Percentiles rank a stretch among this genome's conserved stretches.
phyloP scores from a whole-genome alignment of 2,329 filamentous ascomycete species.

The Fusarium continuum region DNA sequence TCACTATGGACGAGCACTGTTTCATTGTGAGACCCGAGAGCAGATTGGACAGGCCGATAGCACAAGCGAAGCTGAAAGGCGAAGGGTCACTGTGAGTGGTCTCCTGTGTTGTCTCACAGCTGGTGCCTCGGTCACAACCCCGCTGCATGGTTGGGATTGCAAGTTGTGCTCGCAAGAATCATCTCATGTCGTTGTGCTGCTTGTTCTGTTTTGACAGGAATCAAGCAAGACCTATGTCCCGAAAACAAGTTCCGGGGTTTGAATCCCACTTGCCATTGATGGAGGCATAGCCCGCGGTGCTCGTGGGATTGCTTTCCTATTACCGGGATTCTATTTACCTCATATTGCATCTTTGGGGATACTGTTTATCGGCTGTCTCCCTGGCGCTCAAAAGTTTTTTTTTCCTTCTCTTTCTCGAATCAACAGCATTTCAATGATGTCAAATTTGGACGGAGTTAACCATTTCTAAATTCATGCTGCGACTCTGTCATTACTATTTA shows the following conservation, averaged over 20 bases:
- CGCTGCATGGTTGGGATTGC: slow-evolving; percentile 27
- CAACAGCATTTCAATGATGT: slow-evolving; percentile 26
- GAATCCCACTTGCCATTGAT: slow-evolving; percentile 22
- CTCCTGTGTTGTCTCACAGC: slow-evolving; percentile 21
- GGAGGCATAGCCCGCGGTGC: slow-evolving; percentile 35
- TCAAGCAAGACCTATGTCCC: slow-evolving; percentile 6
- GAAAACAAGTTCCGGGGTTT: slow-evolving; percentile 13
- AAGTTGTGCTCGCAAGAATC: slow-evolving; percentile 38
- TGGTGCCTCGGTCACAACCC: slow-evolving; percentile 28
- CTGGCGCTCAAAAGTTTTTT: slow-evolving; percentile 42
- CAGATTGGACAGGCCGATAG: slow-evolving; percentile 13
- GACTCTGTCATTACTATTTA: slow-evolving; percentile 5
- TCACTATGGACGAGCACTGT: slow-evolving; percentile 9
- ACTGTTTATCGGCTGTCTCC: slow-evolving; percentile 8
- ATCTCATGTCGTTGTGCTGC: slow-evolving; percentile 18
- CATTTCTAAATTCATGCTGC: neutral
- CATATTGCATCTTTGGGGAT: slow-evolving; percentile 24
- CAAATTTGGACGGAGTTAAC: slow-evolving; percentile 33
- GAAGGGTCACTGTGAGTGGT: slow-evolving; percentile 13
- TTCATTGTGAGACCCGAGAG: slow-evolving; percentile 2
- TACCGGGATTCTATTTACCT: slow-evolving; percentile 4
- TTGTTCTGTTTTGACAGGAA: neutral
- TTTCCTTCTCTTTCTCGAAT: slow-evolving; percentile 16
- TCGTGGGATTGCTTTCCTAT: slow-evolving; percentile 14
- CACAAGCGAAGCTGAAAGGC: slow-evolving; percentile 10